A percentile compares a stretch with the other conserved stretches of the same genome.
These are phyloP conservation scores for Hirsutella thompsonii DNA, from an alignment of 2,329 filamentous ascomycete species.

Conservation along the genomic window DNA sequence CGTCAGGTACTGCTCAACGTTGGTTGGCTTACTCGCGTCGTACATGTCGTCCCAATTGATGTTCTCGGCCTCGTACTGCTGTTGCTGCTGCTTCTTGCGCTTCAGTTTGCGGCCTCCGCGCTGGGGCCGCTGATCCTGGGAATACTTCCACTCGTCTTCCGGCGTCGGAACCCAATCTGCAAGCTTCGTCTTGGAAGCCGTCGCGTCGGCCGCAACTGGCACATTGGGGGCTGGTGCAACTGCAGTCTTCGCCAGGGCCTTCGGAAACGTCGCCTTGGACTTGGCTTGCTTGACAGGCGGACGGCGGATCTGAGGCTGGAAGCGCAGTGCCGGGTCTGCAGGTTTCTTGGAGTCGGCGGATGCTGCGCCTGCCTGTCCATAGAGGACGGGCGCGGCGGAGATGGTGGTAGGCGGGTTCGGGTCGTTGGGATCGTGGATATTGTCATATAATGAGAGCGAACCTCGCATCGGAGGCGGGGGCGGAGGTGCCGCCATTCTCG, in stretches of 20 bases:
- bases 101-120: conserved; percentile 71
- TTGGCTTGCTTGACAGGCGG: conserved; percentile 49
- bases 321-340: conserved; percentile 53
- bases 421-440: conserved; percentile 55
- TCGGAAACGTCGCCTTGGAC: conserved; percentile 47
- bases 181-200: conserved; percentile 50
- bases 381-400: conserved; percentile 62
- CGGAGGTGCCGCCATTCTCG: conserved; percentile 7
- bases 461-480: conserved; percentile 27
- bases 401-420: conserved; percentile 47
- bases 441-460: conserved; percentile 68
- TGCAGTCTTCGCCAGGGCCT: conserved; percentile 20
- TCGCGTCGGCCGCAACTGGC: conserved; percentile 10
- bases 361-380: conserved; percentile 40
- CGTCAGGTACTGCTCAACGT: conserved; percentile 69
- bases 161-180: conserved; percentile 69
- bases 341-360: conserved; percentile 46
- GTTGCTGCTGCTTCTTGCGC: conserved; percentile 52
- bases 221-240: conserved; percentile 13
- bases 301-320: conserved; percentile 67
- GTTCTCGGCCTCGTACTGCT: conserved; percentile 41
- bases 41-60: conserved; percentile 91
- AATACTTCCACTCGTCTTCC: conserved; percentile 73
- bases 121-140: conserved; percentile 49
- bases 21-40: conserved; percentile 71